Conservation (phyloP, 371 early-diverging fungal species). For the Blakeslea trispora region DNA sequence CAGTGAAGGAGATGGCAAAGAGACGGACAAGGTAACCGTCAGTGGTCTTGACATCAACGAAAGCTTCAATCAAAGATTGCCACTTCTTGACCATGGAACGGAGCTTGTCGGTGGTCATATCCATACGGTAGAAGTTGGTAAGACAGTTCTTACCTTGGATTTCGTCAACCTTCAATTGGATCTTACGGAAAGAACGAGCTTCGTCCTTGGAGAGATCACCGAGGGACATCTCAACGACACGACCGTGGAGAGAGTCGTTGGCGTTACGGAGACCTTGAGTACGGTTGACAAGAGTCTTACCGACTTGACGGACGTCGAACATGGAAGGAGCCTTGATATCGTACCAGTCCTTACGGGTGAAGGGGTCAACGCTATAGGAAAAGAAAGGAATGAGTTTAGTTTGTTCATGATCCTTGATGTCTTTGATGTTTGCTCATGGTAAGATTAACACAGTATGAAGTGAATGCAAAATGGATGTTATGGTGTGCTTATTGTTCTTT, state of each 20-base stretch:
- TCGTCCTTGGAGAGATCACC: constrained; percentile 97
- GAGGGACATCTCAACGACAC: constrained; percentile 96
- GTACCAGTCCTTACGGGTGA: constrained; percentile 99
- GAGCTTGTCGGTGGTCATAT: constrained; percentile 98
- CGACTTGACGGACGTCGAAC: constrained; percentile 91
- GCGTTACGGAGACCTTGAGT: constrained; percentile 96
- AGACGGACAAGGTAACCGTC: constrained; percentile 98
- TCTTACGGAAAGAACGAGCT: constrained; percentile 94
- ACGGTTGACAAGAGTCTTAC: constrained; percentile 99
- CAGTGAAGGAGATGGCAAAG: constrained; percentile 97
- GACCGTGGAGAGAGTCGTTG: constrained; percentile 92
- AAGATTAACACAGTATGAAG: no score
- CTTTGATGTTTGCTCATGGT: no score
- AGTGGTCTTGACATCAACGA: constrained; percentile 98
- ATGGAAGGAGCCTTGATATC: constrained; percentile 98
- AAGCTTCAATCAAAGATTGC: constrained; percentile 98
- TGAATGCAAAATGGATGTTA: no score
- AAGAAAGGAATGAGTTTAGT: constrained; percentile 33
- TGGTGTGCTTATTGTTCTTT: background rate
- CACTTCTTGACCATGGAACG: constrained; percentile 99
- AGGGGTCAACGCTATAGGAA: constrained; percentile 82
- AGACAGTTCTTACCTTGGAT: constrained; percentile 97
- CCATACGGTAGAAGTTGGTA: constrained; percentile 99
- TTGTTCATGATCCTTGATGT: no score
- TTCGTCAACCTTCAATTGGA: constrained; percentile 96